phyloP scores from a whole-genome alignment of 2,329 filamentous ascomycete genomes.

The Stagonosporopsis chrysanthemi region DNA sequence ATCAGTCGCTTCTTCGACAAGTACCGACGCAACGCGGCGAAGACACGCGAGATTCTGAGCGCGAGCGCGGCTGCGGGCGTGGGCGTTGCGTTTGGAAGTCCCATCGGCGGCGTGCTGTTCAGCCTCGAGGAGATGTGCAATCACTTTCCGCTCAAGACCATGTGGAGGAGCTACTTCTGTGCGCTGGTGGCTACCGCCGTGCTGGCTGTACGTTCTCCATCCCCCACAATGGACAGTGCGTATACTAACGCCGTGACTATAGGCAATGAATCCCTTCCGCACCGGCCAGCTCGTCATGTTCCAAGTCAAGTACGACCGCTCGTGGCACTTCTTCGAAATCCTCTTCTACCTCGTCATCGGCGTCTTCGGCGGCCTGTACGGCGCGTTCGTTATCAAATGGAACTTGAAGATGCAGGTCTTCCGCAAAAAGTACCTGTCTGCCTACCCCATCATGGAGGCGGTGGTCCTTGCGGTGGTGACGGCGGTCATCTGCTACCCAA shows the following conservation, averaged over 20 bases:
- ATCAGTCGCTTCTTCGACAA: constrained; percentile 93
- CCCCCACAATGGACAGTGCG: not conserved
- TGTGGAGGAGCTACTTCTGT: constrained; percentile 99
- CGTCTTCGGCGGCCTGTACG: constrained; percentile 92
- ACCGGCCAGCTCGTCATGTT: constrained; percentile 99
- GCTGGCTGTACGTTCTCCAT: constrained; percentile 65
- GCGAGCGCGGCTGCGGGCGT: constrained; percentile 95
- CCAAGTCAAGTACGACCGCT: constrained; percentile 91
- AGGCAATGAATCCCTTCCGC: constrained; percentile 95
- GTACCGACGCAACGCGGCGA: constrained; percentile 89
- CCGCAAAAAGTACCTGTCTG: constrained; percentile 86
- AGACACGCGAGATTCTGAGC: constrained; percentile 92
- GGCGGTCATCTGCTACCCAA: constrained; percentile 94
- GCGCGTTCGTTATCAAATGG: constrained; percentile 97
- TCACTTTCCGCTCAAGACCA: constrained; percentile 93
- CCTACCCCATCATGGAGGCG: constrained; percentile 86
- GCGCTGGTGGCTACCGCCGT: constrained; percentile 93
- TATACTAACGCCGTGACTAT: not conserved
- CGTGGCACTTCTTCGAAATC: constrained; percentile 97
- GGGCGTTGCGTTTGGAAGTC: constrained; percentile 94
- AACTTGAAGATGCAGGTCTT: constrained; percentile 91
- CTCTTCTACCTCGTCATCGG: constrained; percentile 92
- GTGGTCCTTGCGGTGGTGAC: constrained; percentile 83
- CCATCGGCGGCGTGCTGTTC: constrained; percentile 95
- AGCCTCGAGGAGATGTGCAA: constrained; percentile 98